These are phyloP conservation scores for Roridomyces roridus DNA, from an alignment of 768 basidiomycete genomes.

Conservation along the genomic window DNA sequence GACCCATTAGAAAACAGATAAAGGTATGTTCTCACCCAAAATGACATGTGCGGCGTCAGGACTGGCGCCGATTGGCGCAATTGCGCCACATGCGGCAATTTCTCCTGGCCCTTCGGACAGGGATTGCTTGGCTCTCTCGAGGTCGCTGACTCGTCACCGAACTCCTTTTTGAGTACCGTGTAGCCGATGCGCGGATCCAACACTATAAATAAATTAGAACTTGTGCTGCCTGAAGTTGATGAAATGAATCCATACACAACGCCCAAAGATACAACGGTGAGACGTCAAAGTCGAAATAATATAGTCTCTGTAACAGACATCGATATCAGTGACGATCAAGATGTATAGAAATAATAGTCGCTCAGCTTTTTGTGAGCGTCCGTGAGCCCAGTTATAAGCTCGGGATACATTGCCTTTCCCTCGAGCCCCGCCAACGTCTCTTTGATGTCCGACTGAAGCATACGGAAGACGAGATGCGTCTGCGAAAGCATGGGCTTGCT, in stretches of 20 bases:
- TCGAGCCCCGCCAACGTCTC: not conserved
- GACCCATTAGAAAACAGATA: too few relatives aligned
- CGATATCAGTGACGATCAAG: too few relatives aligned
- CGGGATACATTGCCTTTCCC: not conserved
- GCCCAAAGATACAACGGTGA: slow-evolving; percentile 40
- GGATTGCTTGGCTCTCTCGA: too few relatives aligned
- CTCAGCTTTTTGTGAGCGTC: slow-evolving; percentile 38
- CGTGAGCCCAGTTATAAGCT: slow-evolving; percentile 23
- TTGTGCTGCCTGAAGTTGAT: not conserved
- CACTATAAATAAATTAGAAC: slow-evolving; percentile 26
- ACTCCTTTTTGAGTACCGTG: slow-evolving; percentile 26
- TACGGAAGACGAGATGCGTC: not conserved
- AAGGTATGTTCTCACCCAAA: too few relatives aligned
- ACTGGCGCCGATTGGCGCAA: too few relatives aligned
- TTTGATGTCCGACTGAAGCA: not conserved
- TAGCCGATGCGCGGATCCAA: slow-evolving; percentile 41
- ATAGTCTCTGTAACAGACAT: too few relatives aligned
- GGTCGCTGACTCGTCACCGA: slow-evolving; percentile 30
- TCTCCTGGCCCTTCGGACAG: too few relatives aligned
- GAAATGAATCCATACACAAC: slow-evolving; percentile 28
- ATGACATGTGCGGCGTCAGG: too few relatives aligned
- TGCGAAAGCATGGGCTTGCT: slow-evolving; percentile 37
- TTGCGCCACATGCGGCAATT: too few relatives aligned
- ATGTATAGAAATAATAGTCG: too few relatives aligned
- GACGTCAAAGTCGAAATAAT: slow-evolving; percentile 33